Evolutionary conservation across 441 rosid genomes (phyloP).

Genomic region (Metrosideros polymorpha): DNA sequence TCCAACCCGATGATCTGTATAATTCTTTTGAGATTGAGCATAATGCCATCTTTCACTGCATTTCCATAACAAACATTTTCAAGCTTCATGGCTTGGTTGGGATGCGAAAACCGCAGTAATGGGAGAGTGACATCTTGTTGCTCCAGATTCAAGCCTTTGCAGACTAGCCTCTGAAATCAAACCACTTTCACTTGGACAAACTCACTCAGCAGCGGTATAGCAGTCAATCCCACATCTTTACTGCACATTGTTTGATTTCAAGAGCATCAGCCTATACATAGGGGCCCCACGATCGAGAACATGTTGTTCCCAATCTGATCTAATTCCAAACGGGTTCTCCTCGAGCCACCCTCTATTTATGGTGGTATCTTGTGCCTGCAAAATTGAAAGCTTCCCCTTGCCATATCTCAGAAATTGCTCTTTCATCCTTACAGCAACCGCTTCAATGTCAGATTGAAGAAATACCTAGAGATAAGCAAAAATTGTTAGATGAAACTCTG

Average conservation of each 20-base stretch:
- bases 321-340: slow-evolving; percentile 65
- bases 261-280: slow-evolving; percentile 61
- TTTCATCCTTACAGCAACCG: slow-evolving; percentile 54
- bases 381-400: slow-evolving; percentile 29
- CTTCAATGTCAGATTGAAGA: slow-evolving; percentile 61
- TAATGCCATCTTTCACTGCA: not conserved
- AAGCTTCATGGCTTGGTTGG: not conserved
- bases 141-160: not conserved
- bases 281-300: slow-evolving; percentile 45
- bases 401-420: slow-evolving; percentile 42
- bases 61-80: not conserved
- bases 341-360: slow-evolving; percentile 29
- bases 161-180: not conserved
- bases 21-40: not conserved
- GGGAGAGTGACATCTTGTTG: not conserved
- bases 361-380: slow-evolving; percentile 3
- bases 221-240: not conserved
- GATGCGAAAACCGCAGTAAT: not conserved
- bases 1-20: not conserved
- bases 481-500: not conserved
- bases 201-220: not conserved
- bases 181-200: not conserved
- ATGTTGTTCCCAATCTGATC: slow-evolving; percentile 73
- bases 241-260: slow-evolving; percentile 12
- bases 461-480: slow-evolving; percentile 27